Evolutionary conservation across 2,329 filamentous ascomycete species (phyloP), one percentile per base, ranked within the genome.

Genomic region (Rosellinia necatrix): DNA sequence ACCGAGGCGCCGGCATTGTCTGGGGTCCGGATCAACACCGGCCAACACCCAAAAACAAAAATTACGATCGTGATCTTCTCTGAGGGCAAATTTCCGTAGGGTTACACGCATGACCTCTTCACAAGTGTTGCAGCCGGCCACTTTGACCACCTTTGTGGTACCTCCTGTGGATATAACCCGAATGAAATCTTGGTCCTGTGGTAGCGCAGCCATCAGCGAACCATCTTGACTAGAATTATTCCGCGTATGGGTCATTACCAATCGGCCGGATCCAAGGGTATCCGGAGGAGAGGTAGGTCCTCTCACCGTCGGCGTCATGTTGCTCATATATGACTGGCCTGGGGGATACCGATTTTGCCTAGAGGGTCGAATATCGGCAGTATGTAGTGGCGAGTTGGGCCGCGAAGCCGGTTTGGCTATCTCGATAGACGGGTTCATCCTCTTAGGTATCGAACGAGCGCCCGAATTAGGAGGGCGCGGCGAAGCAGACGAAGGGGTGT

Each of bases 11-110:
- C 92, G 87, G 71, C 91, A 96, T 68, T 92, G 86, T 46, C 82
- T 83, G 25, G 91, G 88, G 64, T 94, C 88, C 1, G 92, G 87
- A 43, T 97, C 91, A 34, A 91, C 78, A 47, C 92, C 93, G 63
- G 91, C 88, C 56, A 97, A 80, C 1, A 96, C 88, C 79, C 94
- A 97, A 76, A 99, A 97, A 77, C 92, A 97, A 75, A 96, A 97
- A 69, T 96, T 96, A 67, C 92, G 86, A 71, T 94, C 90, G 68
- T 97, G 92, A 60, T 93, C 90, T 69, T 96, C 92, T 19, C 92
- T 90, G 25, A 96, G 81, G 35, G 87, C 86, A 61, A 96, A 90
- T 72, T 97, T 97, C 64, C 89, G 86, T 40, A 97, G 76, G 0
- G 94, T 96, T 58, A 91, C 89, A 41, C 92, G 83, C 79, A 97